Evolutionary conservation across 2,329 filamentous ascomycete genomes (phyloP), one percentile per base, ranked within the genome.

Genomic region (Colletotrichum tanaceti): DNA sequence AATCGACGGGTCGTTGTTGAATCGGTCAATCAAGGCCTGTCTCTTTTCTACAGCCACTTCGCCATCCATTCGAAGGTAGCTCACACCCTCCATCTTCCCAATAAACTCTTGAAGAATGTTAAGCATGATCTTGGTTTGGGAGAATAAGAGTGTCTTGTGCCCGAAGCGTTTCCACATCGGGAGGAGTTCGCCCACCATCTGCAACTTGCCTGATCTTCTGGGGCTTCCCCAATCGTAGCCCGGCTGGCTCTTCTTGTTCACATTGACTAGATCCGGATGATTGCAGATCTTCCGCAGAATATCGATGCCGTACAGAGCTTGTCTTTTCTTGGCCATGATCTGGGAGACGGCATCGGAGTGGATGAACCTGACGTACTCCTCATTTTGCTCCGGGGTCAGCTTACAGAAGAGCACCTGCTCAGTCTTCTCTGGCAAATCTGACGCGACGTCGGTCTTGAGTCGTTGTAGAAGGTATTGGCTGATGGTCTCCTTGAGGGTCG

Each of bases 321-420:
- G 92, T 4, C 91, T 87, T 69, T 89, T 91, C 46, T 90, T 89
- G 54, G 86, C 88, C 47, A 95, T 79, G 64, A 98, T 97, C 0
- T 91, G 89, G n/a, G 86, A 87, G 85, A 98, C 94, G 52, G 97
- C 94, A 47, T 92, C 89, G 0, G 94, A 98, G 20, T 84, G 84
- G 2, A 98, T 83, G 73, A 97, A 98, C 5, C 86, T 83, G 76
- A 94, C 88, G 73, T 99, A 99, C 0, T 91, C 90, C 39, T 91
- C 86, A 58, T 92, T 87, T 77, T 99, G 96, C 16, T 90, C 81
- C 61, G 87, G 86, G 0, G 94, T 97, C 70, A 99, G 83, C 77
- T 97, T 97, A 81, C 96, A 98, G 78, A 99, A 98, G 3, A 99
- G 84, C 0, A 99, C 96, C 73, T 97, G 93, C 77, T 99, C 96